Evolutionary conservation across 2,329 filamentous ascomycete species (phyloP).

Genomic region (Monilinia fructicola): DNA sequence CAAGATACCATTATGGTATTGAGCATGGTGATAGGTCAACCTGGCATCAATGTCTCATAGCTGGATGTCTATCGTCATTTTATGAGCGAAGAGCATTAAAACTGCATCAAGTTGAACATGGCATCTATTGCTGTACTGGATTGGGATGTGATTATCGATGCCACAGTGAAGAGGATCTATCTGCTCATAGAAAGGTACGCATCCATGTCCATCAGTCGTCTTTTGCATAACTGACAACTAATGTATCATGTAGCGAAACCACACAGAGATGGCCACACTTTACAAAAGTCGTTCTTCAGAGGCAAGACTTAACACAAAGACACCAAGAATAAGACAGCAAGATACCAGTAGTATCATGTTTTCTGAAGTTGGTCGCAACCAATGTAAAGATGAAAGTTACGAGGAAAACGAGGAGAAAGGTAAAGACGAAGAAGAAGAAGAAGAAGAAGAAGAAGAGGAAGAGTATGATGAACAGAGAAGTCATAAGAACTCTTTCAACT

Average conservation of each 20-base stretch:
- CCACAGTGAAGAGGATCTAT: not conserved
- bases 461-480: not conserved
- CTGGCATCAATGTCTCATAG: conserved; percentile 3
- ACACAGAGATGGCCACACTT: not conserved
- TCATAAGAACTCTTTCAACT: too few species aligned
- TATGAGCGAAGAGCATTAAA: not conserved
- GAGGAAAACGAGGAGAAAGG: not conserved
- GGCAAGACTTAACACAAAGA: not conserved
- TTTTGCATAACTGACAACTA: not conserved
- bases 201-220: not conserved
- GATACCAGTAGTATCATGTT: too few species aligned
- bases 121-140: not conserved
- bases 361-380: too few species aligned
- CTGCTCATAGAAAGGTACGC: not conserved
- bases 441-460: too few species aligned
- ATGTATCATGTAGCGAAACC: not conserved
- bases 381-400: not conserved
- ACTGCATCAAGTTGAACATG: not conserved
- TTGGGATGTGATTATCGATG: not conserved
- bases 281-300: not conserved
- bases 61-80: not conserved
- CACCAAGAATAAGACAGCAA: too few species aligned
- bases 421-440: not conserved
- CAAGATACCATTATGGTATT: not conserved
- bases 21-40: not conserved